phyloP scores from a whole-genome alignment of 352 stramenopile genomes.

The Globisporangium lucens region DNA sequence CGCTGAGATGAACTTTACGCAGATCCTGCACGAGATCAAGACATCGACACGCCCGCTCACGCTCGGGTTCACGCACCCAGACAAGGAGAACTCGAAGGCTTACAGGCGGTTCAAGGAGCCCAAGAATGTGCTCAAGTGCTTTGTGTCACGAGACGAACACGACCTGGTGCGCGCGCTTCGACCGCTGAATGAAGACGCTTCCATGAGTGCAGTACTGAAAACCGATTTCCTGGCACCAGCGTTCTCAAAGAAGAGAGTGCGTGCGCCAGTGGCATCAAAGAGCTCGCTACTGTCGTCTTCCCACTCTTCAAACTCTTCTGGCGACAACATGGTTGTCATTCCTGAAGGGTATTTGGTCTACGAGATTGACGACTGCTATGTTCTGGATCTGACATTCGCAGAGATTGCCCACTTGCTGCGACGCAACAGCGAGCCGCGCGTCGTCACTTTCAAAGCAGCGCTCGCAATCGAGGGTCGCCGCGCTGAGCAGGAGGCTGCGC shows the following conservation, averaged over 20 bases:
- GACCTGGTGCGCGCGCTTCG: slow-evolving; percentile 42
- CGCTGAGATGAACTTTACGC: slow-evolving; percentile 34
- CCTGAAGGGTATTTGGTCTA: slow-evolving; percentile 60
- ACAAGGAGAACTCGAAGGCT: slow-evolving; percentile 22
- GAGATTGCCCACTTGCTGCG: slow-evolving; percentile 62
- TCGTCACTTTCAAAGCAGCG: slow-evolving; percentile 60
- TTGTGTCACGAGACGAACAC: slow-evolving; percentile 43
- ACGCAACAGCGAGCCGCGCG: slow-evolving; percentile 37
- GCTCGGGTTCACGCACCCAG: slow-evolving; percentile 52
- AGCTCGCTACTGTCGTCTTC: slow-evolving; percentile 12
- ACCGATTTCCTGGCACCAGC: slow-evolving; percentile 33
- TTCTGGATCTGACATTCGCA: slow-evolving; percentile 48
- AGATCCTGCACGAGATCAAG: slow-evolving; percentile 55
- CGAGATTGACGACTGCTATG: slow-evolving; percentile 60
- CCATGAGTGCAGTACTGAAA: slow-evolving; percentile 50
- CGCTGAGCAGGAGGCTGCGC: slow-evolving; percentile 10
- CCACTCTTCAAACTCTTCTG: neutral
- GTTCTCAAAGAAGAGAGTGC: slow-evolving; percentile 25
- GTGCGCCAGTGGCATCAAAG: neutral
- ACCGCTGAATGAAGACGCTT: slow-evolving; percentile 45
- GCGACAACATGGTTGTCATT: slow-evolving; percentile 28
- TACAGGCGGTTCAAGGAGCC: slow-evolving; percentile 45
- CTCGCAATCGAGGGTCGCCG: slow-evolving; percentile 35
- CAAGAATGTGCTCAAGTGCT: slow-evolving; percentile 47
- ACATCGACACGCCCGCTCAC: slow-evolving; percentile 39